Evolutionary conservation across 495 filamentous ascomycete genomes (phyloP), one percentile per base, ranked within the genome.

Genomic region (Lentithecium fluviatile): DNA sequence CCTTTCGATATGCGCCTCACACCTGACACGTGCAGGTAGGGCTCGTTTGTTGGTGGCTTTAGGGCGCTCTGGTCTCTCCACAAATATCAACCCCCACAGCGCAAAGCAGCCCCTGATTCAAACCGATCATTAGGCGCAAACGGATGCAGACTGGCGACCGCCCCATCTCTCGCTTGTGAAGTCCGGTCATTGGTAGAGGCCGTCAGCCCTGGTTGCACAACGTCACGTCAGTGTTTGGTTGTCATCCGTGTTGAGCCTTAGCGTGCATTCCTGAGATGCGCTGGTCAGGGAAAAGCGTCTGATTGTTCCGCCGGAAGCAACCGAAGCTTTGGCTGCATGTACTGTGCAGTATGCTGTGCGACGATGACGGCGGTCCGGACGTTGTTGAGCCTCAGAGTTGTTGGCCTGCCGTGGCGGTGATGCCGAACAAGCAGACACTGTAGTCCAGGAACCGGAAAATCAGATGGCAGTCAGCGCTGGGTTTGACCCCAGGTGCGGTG

Each of bases 231-330:
- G 60, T 58, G 60, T 64, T 53, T 64, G 60, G 53, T 40, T 58
- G 52, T 58, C 60, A 47, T 38, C 60, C 54, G n/a, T 17, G 10
- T 47, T 29, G 12, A 45, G 40, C 17, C 32, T 23, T 48, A 49
- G 61, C 46, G 55, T 49, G 48, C 61, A 64, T 64, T 59, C 61
- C 55, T 57, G 21, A 8, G 19, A 13, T 29, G 20, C 1, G 25
- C 45, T 26, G 20, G 32, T 32, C 43, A 51, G 24, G 53, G 54
- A 37, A 13, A n/a, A 43, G 45, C 45, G 43, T 34, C 62, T 21
- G 32, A 29, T 38, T 56, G 64, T 58, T 67, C 64, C 37, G 37
- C 59, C 58, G 64, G 64, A 67, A 62, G 64, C 56, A 63, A 60
- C 60, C 64, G 59, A n/a, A 67, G 20, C 24, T 54, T 26, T 60